Evolutionary conservation across 2,329 filamentous ascomycete genomes (phyloP).

Genomic region (Grosmannia clavigera): DNA sequence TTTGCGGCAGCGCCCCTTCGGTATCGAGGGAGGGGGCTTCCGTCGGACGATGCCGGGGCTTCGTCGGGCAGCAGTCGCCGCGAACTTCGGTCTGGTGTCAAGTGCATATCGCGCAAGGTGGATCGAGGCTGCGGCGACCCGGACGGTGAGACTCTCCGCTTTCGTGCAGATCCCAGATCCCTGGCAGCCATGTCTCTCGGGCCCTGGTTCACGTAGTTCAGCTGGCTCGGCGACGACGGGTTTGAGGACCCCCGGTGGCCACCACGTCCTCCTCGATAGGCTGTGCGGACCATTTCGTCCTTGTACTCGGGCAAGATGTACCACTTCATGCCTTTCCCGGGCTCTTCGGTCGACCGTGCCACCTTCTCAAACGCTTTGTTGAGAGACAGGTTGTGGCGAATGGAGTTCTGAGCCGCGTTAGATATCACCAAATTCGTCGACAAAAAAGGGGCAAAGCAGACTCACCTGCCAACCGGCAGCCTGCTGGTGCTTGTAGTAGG

Average conservation of each 20-base stretch:
- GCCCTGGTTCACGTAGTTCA: slow-evolving; percentile 49
- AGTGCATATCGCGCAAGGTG: slow-evolving; percentile 36
- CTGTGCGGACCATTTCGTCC: slow-evolving; percentile 77
- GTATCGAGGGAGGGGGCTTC: slow-evolving; percentile 48
- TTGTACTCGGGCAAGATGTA: slow-evolving; percentile 74
- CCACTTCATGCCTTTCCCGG: slow-evolving; percentile 99
- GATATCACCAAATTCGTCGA: background rate
- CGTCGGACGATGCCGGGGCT: slow-evolving; percentile 29
- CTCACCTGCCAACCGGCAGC: slow-evolving; percentile 79
- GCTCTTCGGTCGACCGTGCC: slow-evolving; percentile 82
- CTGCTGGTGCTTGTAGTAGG: slow-evolving; percentile 77
- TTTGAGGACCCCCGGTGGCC: slow-evolving; percentile 57
- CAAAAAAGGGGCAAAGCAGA: slow-evolving; percentile 4
- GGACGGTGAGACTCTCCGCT: slow-evolving; percentile 41
- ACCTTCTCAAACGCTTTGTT: slow-evolving; percentile 95
- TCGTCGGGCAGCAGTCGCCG: slow-evolving; percentile 27
- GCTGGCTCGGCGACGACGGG: slow-evolving; percentile 52
- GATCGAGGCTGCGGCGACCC: slow-evolving; percentile 43
- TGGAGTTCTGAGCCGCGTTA: slow-evolving; percentile 59
- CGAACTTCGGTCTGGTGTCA: slow-evolving; percentile 44
- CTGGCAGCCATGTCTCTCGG: slow-evolving; percentile 41
- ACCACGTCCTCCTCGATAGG: slow-evolving; percentile 46
- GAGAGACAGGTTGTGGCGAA: slow-evolving; percentile 87
- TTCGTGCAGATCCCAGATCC: slow-evolving; percentile 40
- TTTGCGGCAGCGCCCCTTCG: slow-evolving; percentile 26